Evolutionary conservation across 2,329 filamentous ascomycete species (phyloP).

Genomic region (Blastomyces emzantsi): DNA sequence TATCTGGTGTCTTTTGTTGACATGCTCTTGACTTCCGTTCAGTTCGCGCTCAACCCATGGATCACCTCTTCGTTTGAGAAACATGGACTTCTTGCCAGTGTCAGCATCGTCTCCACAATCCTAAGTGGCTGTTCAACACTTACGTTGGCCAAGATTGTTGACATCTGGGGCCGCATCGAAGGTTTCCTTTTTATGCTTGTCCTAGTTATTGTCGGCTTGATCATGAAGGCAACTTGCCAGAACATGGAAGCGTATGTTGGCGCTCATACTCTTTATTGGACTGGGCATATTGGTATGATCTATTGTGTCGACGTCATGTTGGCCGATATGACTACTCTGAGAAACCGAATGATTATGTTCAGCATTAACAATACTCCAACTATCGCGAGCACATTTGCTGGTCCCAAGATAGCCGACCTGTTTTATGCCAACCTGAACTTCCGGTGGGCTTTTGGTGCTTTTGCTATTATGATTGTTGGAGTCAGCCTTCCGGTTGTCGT

Average conservation of each 20-base stretch:
- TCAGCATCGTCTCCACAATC: conserved; percentile 44
- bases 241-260: conserved; percentile 12
- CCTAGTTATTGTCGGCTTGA: conserved; percentile 32
- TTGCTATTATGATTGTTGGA: conserved; percentile 51
- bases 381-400: conserved; percentile 35
- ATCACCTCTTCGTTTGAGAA: conserved; percentile 42
- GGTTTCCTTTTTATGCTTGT: conserved; percentile 42
- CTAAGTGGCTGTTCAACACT: conserved; percentile 48
- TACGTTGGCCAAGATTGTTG: conserved; percentile 50
- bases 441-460: conserved; percentile 56
- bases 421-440: conserved; percentile 46
- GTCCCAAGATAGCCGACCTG: conserved; percentile 43
- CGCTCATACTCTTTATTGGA: conserved; percentile 41
- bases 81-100: conserved; percentile 45
- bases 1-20: conserved; percentile 29
- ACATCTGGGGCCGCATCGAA: conserved; percentile 51
- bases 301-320: conserved; percentile 51
- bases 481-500: conserved; percentile 47
- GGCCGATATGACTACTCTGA: conserved; percentile 51
- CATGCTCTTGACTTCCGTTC: conserved; percentile 31
- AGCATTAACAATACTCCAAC: conserved; percentile 47
- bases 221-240: conserved; percentile 35
- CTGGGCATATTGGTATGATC: conserved; percentile 46
- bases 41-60: conserved; percentile 35
- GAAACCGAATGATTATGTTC: conserved; percentile 50